Evolutionary conservation across 768 basidiomycete genomes (phyloP).

Genomic region (Royoungia palumana): DNA sequence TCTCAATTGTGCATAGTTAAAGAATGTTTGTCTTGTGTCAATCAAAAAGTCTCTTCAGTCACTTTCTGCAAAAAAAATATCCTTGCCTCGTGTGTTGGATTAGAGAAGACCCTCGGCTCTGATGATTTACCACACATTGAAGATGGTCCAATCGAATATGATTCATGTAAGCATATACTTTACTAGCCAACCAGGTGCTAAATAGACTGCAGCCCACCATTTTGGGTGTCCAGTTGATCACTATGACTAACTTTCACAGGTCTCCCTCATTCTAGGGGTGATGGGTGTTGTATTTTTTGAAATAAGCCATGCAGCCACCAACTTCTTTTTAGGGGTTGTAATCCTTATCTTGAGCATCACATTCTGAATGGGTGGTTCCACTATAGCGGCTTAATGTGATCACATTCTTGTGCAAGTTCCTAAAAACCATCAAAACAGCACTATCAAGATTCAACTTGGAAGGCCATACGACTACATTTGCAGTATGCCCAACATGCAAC

Average conservation of each 20-base stretch:
- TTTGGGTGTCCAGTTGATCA: conserved; percentile 1
- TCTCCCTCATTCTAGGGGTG: conserved; percentile 18
- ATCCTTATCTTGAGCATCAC: conserved; percentile 10
- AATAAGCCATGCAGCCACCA: conserved; percentile 2
- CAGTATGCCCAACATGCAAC: no score
- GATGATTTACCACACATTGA: not conserved
- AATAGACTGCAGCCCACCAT: conserved; percentile 1
- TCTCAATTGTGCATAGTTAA: no score
- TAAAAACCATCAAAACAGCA: no score
- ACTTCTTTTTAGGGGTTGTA: conserved; percentile 20
- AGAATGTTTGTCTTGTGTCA: not conserved
- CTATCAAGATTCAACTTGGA: no score
- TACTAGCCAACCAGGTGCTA: no score
- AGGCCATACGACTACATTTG: no score
- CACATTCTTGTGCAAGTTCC: no score
- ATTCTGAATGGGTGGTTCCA: not conserved
- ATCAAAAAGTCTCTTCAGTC: not conserved
- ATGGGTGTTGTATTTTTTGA: conserved; percentile 18
- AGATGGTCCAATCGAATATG: no score
- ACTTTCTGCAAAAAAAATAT: not conserved
- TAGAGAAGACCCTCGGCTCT: not conserved
- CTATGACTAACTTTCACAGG: conserved; percentile 15
- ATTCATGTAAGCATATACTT: no score
- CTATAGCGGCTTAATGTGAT: no score
- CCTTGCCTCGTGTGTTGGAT: not conserved